Percentiles rank a stretch among this genome's conserved stretches.
phyloP scores from a whole-genome alignment of 2,329 filamentous ascomycete genomes.

The Neofusicoccum ribis region DNA sequence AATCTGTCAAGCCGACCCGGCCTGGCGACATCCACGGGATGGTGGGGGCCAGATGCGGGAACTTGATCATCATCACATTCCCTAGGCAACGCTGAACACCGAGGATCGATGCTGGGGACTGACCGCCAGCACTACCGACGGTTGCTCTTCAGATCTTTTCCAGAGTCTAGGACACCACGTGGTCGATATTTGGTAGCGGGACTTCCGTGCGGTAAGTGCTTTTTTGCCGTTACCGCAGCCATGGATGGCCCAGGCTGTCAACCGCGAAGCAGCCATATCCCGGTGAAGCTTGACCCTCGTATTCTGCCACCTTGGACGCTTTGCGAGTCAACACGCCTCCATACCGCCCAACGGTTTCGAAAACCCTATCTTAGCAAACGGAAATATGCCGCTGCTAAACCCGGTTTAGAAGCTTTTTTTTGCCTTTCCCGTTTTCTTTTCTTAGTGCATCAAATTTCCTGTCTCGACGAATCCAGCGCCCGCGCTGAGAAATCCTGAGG shows the following conservation, averaged over 20 bases:
- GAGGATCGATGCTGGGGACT: background rate
- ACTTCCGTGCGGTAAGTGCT: background rate
- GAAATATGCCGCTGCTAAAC: background rate
- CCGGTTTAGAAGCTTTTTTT: background rate
- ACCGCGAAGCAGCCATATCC: background rate
- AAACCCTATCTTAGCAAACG: background rate
- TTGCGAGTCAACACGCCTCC: background rate
- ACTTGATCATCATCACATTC: background rate
- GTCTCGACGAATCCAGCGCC: background rate
- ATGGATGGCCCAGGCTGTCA: background rate
- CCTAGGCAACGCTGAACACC: background rate
- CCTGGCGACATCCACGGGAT: background rate
- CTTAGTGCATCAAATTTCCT: background rate
- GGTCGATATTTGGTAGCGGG: background rate
- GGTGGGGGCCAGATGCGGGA: conserved; percentile 7
- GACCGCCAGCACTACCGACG: background rate
- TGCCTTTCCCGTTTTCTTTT: background rate
- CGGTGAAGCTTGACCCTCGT: background rate
- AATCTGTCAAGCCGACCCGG: background rate
- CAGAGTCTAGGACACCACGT: background rate
- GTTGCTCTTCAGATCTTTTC: background rate
- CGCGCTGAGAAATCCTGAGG: background rate
- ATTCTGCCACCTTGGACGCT: background rate
- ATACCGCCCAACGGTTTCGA: conserved; percentile 1
- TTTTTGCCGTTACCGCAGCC: background rate